phyloP scores from a whole-genome alignment of 2,329 filamentous ascomycete genomes.

The Moelleriella libera region DNA sequence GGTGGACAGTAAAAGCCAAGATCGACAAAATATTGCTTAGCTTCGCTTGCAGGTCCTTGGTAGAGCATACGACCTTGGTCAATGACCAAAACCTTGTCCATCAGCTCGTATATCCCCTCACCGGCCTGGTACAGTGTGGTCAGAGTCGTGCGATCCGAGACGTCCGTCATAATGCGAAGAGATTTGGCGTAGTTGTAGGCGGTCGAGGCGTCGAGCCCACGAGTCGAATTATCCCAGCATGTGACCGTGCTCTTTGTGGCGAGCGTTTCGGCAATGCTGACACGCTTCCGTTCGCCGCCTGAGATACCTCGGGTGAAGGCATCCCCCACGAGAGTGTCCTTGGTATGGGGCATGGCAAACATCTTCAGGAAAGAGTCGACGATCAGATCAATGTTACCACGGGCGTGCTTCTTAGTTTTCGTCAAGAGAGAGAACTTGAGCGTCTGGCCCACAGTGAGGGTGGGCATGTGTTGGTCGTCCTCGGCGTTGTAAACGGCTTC shows the following conservation, averaged over 20 bases:
- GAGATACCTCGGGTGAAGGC: conserved; percentile 58
- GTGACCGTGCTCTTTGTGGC: conserved; percentile 60
- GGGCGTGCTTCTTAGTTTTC: conserved; percentile 56
- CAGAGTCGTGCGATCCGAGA: conserved; percentile 26
- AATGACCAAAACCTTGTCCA: conserved; percentile 49
- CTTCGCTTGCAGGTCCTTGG: conserved; percentile 43
- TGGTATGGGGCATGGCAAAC: conserved; percentile 66
- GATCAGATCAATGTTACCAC: conserved; percentile 50
- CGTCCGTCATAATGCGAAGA: conserved; percentile 59
- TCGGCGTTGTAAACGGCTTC: conserved; percentile 71
- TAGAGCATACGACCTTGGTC: conserved; percentile 55
- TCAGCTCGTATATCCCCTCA: conserved; percentile 23
- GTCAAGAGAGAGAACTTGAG: conserved; percentile 61
- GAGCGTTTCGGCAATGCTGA: conserved; percentile 65
- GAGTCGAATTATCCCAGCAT: conserved; percentile 69
- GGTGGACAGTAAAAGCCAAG: conserved; percentile 40
- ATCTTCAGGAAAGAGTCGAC: conserved; percentile 54
- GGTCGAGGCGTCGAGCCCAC: conserved; percentile 67
- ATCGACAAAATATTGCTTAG: conserved; percentile 45
- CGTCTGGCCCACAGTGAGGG: conserved; percentile 65
- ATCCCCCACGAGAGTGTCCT: conserved; percentile 63
- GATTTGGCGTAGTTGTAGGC: conserved; percentile 65
- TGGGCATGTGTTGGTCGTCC: conserved; percentile 62
- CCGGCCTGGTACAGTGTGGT: conserved; percentile 10
- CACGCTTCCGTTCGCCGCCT: conserved; percentile 69